Conservation (phyloP, 192 early-diverging fungal genomes). For the Coemansia sp. region DNA sequence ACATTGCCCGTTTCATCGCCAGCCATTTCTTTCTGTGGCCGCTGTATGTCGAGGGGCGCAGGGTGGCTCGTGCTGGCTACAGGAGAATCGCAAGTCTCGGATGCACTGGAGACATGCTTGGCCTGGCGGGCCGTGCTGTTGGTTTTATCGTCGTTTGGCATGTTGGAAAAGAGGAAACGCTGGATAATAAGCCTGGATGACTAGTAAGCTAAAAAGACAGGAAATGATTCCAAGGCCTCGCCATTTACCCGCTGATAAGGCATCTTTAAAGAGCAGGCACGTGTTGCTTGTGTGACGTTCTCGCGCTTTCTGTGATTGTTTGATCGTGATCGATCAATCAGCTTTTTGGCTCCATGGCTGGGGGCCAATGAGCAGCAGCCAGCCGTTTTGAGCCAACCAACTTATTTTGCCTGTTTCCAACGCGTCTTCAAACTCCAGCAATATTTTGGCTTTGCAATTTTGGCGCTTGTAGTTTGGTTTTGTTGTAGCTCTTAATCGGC, state of each 20-base stretch:
- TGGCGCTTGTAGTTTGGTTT: neutral
- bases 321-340: neutral
- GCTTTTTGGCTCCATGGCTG: too few relatives aligned
- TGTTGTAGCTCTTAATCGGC: neutral
- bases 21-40: neutral
- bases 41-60: neutral
- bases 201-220: neutral
- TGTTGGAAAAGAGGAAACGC: too few relatives aligned
- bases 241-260: neutral
- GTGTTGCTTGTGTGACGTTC: neutral
- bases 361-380: neutral
- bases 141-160: neutral
- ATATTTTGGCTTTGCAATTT: neutral
- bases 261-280: neutral
- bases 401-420: too few relatives aligned
- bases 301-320: neutral
- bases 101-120: neutral
- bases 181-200: too few relatives aligned
- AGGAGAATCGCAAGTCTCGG: neutral
- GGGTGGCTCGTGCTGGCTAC: neutral
- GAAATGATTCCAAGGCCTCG: neutral
- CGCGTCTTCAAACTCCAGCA: neutral
- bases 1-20: constrained; percentile 8
- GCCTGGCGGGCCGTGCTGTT: neutral
- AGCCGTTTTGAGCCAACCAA: neutral